phyloP scores from a whole-genome alignment of 306 rosid genomes.

The Pachyrhizus erosus region DNA sequence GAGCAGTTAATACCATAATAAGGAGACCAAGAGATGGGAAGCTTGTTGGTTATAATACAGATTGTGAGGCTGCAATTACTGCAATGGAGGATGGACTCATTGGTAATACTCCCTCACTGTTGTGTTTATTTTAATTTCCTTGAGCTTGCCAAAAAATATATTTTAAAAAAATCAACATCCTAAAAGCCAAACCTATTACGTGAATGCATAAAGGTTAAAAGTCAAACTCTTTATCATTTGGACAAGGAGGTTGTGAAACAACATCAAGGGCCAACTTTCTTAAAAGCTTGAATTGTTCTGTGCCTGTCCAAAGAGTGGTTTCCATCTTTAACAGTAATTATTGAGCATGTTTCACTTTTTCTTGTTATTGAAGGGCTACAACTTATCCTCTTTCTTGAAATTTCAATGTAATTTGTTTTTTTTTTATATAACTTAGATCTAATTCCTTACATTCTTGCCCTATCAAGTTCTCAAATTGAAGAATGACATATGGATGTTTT shows the following conservation, averaged over 20 bases:
- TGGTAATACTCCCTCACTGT: constrained; percentile 27
- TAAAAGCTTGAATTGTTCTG: neutral
- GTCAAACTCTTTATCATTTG: neutral
- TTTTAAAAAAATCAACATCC: neutral
- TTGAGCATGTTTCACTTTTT: neutral
- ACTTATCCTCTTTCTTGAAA: neutral
- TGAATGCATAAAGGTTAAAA: neutral
- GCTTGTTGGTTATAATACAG: constrained; percentile 60
- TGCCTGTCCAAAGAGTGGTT: neutral
- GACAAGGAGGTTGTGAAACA: neutral
- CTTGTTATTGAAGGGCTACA: too few species aligned
- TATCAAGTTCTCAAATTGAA: neutral
- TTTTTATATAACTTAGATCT: too few species aligned
- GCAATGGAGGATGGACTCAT: constrained; percentile 62
- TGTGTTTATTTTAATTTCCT: neutral
- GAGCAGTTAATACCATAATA: constrained; percentile 58
- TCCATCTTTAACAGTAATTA: neutral
- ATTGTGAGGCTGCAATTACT: constrained; percentile 56
- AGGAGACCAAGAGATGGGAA: constrained; percentile 55
- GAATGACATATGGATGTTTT: neutral
- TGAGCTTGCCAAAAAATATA: neutral
- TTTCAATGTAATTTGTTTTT: too few species aligned
- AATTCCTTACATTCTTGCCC: too few species aligned
- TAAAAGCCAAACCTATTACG: neutral
- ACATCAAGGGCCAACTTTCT: neutral